Evolutionary conservation across 2,329 filamentous ascomycete genomes (phyloP).

Genomic region (Sclerotiophoma versabilis): DNA sequence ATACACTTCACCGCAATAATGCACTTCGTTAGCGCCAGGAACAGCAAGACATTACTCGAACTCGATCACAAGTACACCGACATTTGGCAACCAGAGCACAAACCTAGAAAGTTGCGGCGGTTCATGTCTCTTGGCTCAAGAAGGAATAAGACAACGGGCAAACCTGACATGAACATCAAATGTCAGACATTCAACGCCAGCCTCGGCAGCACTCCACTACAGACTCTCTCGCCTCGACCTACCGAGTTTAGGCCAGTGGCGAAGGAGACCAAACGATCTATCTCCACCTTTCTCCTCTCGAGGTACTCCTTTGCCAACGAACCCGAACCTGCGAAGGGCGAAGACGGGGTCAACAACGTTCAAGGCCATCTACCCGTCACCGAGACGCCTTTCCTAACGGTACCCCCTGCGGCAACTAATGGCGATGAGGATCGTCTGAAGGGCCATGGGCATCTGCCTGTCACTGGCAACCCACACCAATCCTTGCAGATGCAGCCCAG

Average conservation of each 20-base stretch:
- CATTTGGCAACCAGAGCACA: not conserved
- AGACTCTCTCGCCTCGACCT: not conserved
- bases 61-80: not conserved
- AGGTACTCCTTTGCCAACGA: not conserved
- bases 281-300: not conserved
- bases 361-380: not conserved
- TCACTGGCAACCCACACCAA: not conserved
- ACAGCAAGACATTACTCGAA: not conserved
- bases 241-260: not conserved
- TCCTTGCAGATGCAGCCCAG: not conserved
- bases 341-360: not conserved
- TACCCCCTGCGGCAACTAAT: not conserved
- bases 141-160: not conserved
- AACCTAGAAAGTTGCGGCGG: slow-evolving; percentile 7
- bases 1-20: not conserved
- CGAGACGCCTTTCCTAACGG: not conserved
- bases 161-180: not conserved
- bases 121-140: slow-evolving; percentile 10
- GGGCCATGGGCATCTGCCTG: not conserved
- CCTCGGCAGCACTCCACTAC: not conserved
- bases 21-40: not conserved
- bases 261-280: slow-evolving; percentile 1
- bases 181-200: too few species aligned
- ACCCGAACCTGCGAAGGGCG: not conserved
- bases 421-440: not conserved